phyloP scores from a whole-genome alignment of 2,329 filamentous ascomycete genomes.

The Ophiocordyceps camponoti-leonardi region DNA sequence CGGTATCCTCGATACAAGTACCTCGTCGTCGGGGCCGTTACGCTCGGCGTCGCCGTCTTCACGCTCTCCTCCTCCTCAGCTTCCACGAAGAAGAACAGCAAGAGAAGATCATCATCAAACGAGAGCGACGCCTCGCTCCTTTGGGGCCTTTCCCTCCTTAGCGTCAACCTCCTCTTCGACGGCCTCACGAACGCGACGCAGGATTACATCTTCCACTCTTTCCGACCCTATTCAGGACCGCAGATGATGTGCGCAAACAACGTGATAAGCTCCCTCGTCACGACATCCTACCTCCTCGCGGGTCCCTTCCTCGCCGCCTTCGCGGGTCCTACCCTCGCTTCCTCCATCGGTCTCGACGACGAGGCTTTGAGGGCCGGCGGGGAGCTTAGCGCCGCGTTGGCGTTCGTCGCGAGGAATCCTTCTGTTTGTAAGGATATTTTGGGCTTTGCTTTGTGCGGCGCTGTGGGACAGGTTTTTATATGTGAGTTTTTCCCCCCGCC shows the following conservation, averaged over 20 bases:
- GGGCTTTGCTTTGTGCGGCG: constrained; percentile 77
- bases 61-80: constrained; percentile 51
- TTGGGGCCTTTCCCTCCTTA: constrained; percentile 71
- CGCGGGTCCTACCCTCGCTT: constrained; percentile 40
- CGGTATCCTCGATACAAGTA: constrained; percentile 95
- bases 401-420: constrained; percentile 67
- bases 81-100: constrained; percentile 20
- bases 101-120: constrained; percentile 12
- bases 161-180: constrained; percentile 85
- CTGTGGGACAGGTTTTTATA: constrained; percentile 91
- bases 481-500: constrained; percentile 42
- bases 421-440: constrained; percentile 74
- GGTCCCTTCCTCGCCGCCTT: constrained; percentile 66
- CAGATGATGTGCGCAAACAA: constrained; percentile 99
- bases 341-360: constrained; percentile 45
- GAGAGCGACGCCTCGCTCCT: constrained; percentile 36
- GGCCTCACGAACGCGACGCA: constrained; percentile 93
- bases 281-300: constrained; percentile 55
- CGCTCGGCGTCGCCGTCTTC: constrained; percentile 83
- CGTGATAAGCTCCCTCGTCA: constrained; percentile 66
- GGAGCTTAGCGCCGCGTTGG: constrained; percentile 63
- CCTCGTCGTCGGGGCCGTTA: constrained; percentile 78
- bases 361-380: too few species aligned
- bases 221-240: constrained; percentile 68
- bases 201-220: constrained; percentile 76